Evolutionary conservation across 495 filamentous ascomycete genomes (phyloP), one percentile per base, ranked within the genome.

Genomic region (Pyronema domesticum): DNA sequence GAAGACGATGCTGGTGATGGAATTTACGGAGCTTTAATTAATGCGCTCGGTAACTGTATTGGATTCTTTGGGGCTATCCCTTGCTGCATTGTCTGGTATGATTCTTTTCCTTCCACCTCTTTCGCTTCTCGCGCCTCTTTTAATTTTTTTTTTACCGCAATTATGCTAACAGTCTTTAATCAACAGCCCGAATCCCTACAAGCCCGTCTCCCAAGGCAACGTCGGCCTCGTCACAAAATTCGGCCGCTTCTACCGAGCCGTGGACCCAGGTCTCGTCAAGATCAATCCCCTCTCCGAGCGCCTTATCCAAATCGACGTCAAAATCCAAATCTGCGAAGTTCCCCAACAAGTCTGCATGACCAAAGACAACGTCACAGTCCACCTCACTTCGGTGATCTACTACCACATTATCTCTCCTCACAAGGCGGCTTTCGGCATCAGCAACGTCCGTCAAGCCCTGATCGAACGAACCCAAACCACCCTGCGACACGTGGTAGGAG

Each of bases 281-380:
- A 79, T 99, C 72, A 99, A 99, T 72, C 88, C 88, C n/a, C 79
- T 96, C 46, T 86, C 81, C 60, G 91, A 99, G 73, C 77, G 74
- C 45, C 75, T 99, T 19, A 83, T 82, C 59, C 83, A 89, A 58
- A 85, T 99, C 59, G 91, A 99, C 68, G 91, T 99, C 68, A 96
- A 95, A 79, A 95, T 96, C 62, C 91, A 99, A 71, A 94, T 95
- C 19, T 49, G 68, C 76, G 86, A 99, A 74, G 91, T 98, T 6
- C 91, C 91, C 6, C 78, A 86, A 67, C 91, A 99, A 71, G 78
- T 89, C 62, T 96, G 89, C 76, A 99, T 99, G 89, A 99, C 93
- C 68, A 95, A 95, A 70, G 91, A 99, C 73, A 96, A 96, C 61
- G 91, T 96, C 55, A 93, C 82, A 19, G 76, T 98, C 44, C 79